phyloP scores from a whole-genome alignment of 2,329 filamentous ascomycete species.

The Cytospora piceicola region DNA sequence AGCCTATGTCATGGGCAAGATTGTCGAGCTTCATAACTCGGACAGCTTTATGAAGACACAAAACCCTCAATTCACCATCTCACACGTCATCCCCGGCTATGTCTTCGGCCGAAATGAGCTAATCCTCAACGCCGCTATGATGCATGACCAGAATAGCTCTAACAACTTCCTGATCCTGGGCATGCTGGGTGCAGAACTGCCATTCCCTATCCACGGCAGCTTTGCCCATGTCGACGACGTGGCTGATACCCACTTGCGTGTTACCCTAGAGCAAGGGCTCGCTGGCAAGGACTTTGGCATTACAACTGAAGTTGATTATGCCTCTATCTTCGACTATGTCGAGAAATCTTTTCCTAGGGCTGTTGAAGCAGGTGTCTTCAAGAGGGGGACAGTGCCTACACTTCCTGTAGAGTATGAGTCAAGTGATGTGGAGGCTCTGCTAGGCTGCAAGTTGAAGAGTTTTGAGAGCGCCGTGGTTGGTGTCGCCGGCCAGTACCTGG shows the following conservation, averaged over 20 bases:
- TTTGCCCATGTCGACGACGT: conserved; percentile 35
- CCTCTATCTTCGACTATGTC: conserved; percentile 25
- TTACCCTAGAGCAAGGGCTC: conserved; percentile 25
- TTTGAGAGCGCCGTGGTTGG: conserved; percentile 18
- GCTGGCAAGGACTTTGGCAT: conserved; percentile 32
- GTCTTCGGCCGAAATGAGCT: conserved; percentile 38
- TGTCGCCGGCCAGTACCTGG: conserved; percentile 19
- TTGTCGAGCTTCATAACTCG: conserved; percentile 32
- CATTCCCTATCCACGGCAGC: conserved; percentile 21
- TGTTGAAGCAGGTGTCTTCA: conserved; percentile 35
- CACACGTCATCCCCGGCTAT: conserved; percentile 37
- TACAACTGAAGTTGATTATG: conserved; percentile 33
- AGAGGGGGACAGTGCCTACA: conserved; percentile 30
- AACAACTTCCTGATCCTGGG: conserved; percentile 36
- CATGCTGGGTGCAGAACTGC: conserved; percentile 33
- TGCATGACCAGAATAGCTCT: conserved; percentile 37
- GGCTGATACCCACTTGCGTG: conserved; percentile 33
- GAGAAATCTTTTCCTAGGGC: conserved; percentile 35
- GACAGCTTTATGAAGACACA: conserved; percentile 34
- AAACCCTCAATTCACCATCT: conserved; percentile 35
- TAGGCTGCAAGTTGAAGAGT: conserved; percentile 4
- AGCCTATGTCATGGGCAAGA: conserved; percentile 34
- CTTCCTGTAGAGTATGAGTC: conserved; percentile 22
- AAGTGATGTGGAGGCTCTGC: conserved; percentile 4
- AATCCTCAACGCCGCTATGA: conserved; percentile 32